Evolutionary conservation across 2,329 filamentous ascomycete genomes (phyloP), one percentile per base, ranked within the genome.

Genomic region (Fusarium falciforme): DNA sequence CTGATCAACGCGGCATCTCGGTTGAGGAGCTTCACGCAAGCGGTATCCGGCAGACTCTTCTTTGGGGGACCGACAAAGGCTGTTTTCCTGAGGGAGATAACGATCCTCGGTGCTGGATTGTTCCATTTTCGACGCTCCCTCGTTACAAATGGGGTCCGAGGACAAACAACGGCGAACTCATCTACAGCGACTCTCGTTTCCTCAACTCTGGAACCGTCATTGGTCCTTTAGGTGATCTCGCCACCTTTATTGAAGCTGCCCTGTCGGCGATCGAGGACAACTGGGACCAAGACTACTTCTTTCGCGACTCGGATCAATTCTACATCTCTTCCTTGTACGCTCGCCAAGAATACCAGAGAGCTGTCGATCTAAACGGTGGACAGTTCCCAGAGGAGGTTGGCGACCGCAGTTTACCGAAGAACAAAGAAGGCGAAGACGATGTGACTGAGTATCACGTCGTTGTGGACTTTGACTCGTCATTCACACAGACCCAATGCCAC

Each of bases 401-500:
- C 1, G 62, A 52, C 8, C 42, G 63, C 9, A 71, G 67, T 6
- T 25, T 70, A 2, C 76, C 79, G 0, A 75, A 65, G 11, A 59
- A 65, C 6, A 71, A 68, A 20, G 35, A 38, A 20, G 40, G 38
- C 7, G 36, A 49, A 4, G 55, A 67, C 20, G 73, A 77, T 20
- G 54, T 54, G 10, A 75, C 73, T 2, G 73, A 77, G 47, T 73
- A 61, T 47, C 71, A 75, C 22, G 58, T 76, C 16, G 35, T 68
- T 0, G 71, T 74, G 12, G 75, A 76, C 29, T 67, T 71, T 11
- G 74, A 77, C 10, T 72, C 68, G 11, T 83, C 86, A 54, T 89
- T 88, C 73, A 88, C 89, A 72, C 73, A 72, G 8, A 81, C 84
- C 42, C 87, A 89, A 73, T 86, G 87, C 9, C 77, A 87, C 2